phyloP scores from a whole-genome alignment of 169 alveolate species.

The Plasmodium relictum region DNA sequence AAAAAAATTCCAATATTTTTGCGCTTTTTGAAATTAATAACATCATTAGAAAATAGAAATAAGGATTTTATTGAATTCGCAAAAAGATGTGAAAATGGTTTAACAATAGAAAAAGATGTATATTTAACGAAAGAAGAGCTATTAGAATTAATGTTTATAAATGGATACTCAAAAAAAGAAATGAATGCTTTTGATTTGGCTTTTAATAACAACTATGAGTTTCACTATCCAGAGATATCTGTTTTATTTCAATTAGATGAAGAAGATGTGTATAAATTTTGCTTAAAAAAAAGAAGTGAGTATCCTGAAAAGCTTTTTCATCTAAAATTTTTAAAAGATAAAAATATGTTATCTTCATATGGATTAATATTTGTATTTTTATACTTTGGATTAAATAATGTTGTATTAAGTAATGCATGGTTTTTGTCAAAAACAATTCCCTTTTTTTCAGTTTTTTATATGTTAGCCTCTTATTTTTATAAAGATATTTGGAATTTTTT shows the following conservation, averaged over 20 bases:
- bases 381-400: conserved; percentile 90
- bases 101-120: conserved; percentile 90
- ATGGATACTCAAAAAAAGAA: conserved; percentile 89
- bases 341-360: conserved; percentile 87
- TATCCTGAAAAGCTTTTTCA: conserved; percentile 89
- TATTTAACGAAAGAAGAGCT: conserved; percentile 89
- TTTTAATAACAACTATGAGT: conserved; percentile 88
- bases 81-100: conserved; percentile 90
- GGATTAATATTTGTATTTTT: conserved; percentile 90
- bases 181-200: conserved; percentile 90
- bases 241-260: conserved; percentile 87
- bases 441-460: conserved; percentile 90
- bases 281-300: conserved; percentile 88
- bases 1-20: conserved; percentile 90
- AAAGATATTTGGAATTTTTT: conserved; percentile 56
- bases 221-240: conserved; percentile 91
- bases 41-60: conserved; percentile 87
- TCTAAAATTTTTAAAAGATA: conserved; percentile 84
- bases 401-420: conserved; percentile 91
- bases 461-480: conserved; percentile 91
- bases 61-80: conserved; percentile 87
- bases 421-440: conserved; percentile 91
- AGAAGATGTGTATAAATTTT: conserved; percentile 90
- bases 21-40: conserved; percentile 87
- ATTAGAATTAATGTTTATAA: conserved; percentile 88